phyloP scores from a whole-genome alignment of 176 grass and related monocot genomes.

The Olyra latifolia region DNA sequence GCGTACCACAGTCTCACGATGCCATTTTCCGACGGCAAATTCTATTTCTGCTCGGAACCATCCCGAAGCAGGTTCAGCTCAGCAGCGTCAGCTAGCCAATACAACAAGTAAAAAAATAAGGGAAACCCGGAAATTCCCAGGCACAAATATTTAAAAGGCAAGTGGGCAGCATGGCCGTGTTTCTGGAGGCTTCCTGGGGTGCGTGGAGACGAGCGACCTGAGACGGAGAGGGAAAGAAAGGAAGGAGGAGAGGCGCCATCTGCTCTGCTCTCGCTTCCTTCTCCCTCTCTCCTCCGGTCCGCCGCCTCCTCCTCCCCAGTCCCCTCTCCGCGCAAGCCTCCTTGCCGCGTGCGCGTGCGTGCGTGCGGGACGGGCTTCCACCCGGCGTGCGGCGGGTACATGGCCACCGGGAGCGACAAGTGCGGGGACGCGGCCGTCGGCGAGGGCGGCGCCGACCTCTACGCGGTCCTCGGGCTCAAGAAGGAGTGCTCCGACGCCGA shows the following conservation, averaged over 20 bases:
- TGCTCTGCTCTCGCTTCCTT: not conserved
- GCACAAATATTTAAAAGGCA: slow-evolving; percentile 34
- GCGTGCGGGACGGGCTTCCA: not conserved
- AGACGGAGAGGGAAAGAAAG: not conserved
- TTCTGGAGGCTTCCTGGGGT: slow-evolving; percentile 77
- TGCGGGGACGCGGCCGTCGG: slow-evolving; percentile 13
- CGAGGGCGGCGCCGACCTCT: slow-evolving; percentile 50
- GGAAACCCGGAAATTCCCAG: not conserved
- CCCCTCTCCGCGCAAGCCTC: not conserved
- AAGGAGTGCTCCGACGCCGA: slow-evolving; percentile 88
- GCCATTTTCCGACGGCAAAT: not conserved
- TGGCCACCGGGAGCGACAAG: slow-evolving; percentile 51
- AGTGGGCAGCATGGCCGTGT: slow-evolving; percentile 49
- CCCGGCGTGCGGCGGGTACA: slow-evolving; percentile 9
- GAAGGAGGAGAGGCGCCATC: slow-evolving; percentile 15
- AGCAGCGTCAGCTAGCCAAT: too few relatives aligned
- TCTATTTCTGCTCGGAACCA: not conserved
- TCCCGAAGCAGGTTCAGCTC: slow-evolving; percentile 4
- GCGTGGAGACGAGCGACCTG: slow-evolving; percentile 32
- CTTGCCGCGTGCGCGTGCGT: not conserved
- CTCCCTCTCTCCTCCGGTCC: slow-evolving; percentile 5
- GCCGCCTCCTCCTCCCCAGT: not conserved
- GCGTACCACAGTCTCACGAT: not conserved
- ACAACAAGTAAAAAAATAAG: slow-evolving; percentile 8
- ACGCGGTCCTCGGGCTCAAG: slow-evolving; percentile 72